These are phyloP conservation scores for Elaeagnus macrophylla DNA, from an alignment of 306 rosid species.

Conservation along the genomic window DNA sequence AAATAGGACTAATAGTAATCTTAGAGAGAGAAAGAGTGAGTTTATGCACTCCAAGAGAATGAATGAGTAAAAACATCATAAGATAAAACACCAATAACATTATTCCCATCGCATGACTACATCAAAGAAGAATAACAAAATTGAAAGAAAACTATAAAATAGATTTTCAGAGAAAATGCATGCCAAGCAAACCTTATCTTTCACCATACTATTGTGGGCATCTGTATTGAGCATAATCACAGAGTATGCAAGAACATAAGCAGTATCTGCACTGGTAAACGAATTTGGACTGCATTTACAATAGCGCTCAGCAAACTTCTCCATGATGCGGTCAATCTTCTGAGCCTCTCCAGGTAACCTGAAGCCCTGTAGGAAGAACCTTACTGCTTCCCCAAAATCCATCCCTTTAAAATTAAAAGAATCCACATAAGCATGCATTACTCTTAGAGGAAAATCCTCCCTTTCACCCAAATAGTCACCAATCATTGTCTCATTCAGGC, in stretches of 20 bases:
- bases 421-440: conserved; percentile 99
- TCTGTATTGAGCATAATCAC: conserved; percentile 99
- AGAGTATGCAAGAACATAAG: conserved; percentile 96
- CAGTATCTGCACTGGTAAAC: conserved; percentile 96
- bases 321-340: conserved; percentile 98
- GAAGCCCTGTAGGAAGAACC: conserved; percentile 95
- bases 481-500: conserved; percentile 75
- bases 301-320: conserved; percentile 99
- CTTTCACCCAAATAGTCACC: conserved; percentile 99
- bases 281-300: conserved; percentile 95
- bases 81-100: background rate
- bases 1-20: background rate
- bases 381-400: conserved; percentile 88
- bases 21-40: background rate
- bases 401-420: conserved; percentile 81
- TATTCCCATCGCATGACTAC: background rate
- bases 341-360: conserved; percentile 99
- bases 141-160: background rate
- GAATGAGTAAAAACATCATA: background rate
- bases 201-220: conserved; percentile 96
- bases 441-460: conserved; percentile 88
- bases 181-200: conserved; percentile 70
- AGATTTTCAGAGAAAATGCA: conserved; percentile 18
- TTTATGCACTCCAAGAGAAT: background rate
- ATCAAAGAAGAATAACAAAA: background rate